These are phyloP conservation scores for Zostera marina DNA, from an alignment of 116 monocot genomes.

Conservation along the genomic window DNA sequence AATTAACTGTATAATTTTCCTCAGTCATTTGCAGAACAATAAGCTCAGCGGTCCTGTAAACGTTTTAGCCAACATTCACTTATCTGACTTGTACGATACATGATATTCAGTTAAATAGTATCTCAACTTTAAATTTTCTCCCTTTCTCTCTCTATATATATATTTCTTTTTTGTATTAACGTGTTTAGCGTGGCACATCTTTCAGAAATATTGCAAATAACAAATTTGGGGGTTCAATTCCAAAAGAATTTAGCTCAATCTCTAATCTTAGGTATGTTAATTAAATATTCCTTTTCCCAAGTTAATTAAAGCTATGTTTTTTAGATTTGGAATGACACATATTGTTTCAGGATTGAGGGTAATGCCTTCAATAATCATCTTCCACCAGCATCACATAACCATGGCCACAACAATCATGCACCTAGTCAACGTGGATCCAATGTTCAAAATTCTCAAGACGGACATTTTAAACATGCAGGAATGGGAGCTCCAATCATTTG, in stretches of 20 bases:
- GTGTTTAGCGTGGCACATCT: not conserved
- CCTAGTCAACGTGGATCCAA: conserved; percentile 13
- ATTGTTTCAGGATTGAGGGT: conserved; percentile 40
- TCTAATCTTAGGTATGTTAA: conserved; percentile 45
- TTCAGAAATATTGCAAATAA: conserved; percentile 81
- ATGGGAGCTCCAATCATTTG: conserved; percentile 33
- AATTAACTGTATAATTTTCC: conserved; percentile 1
- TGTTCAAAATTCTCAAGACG: conserved; percentile 4
- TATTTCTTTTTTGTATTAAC: no score
- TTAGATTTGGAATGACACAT: not conserved
- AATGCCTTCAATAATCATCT: conserved; percentile 63
- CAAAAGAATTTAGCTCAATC: conserved; percentile 52
- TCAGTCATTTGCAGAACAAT: conserved; percentile 77
- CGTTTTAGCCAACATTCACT: conserved; percentile 33
- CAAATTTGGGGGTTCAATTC: conserved; percentile 74
- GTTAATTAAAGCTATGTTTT: no score
- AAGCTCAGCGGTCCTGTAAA: conserved; percentile 59
- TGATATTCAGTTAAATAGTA: no score
- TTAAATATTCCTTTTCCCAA: not conserved
- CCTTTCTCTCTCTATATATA: no score
- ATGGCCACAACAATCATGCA: conserved; percentile 19
- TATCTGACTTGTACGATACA: conserved; percentile 48
- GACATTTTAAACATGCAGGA: conserved; percentile 18
- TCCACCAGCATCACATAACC: conserved; percentile 57
- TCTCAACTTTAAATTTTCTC: no score